These are phyloP conservation scores for Kodamaea derodonti DNA, from an alignment of 1,139 yeast species.

Conservation along the genomic window DNA sequence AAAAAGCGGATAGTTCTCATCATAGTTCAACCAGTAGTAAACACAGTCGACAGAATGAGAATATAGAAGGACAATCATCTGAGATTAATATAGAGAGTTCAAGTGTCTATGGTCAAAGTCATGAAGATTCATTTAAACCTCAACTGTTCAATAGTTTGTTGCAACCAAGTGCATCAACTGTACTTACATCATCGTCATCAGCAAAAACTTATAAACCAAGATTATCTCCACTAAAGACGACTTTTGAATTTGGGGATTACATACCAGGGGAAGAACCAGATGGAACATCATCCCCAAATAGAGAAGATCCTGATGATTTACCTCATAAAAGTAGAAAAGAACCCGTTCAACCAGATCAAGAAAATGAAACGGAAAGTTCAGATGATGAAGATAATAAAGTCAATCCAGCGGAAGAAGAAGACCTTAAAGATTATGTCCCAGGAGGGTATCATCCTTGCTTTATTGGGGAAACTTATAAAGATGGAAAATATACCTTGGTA, in stretches of 20 bases:
- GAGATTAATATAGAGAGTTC: background rate
- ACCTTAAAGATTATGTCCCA: conserved; percentile 31
- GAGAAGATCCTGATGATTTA: background rate
- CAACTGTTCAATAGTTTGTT: conserved; percentile 12
- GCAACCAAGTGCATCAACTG: conserved; percentile 15
- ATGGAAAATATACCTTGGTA: conserved; percentile 31
- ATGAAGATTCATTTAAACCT: conserved; percentile 5
- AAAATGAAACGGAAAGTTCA: conserved; percentile 19
- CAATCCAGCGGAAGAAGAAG: conserved; percentile 40
- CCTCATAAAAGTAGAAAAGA: background rate
- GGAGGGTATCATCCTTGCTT: conserved; percentile 44
- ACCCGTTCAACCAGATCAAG: background rate
- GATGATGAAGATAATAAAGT: conserved; percentile 30
- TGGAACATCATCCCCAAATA: conserved; percentile 5
- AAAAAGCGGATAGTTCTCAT: conserved; percentile 32
- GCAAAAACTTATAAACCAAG: conserved; percentile 34
- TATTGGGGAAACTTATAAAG: conserved; percentile 36
- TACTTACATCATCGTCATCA: conserved; percentile 18
- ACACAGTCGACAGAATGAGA: conserved; percentile 1
- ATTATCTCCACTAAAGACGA: conserved; percentile 35
- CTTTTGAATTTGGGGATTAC: conserved; percentile 17
- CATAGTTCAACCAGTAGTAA: background rate
- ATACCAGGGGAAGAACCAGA: conserved; percentile 1
- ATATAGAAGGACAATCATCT: background rate
- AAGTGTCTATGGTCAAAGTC: too few species aligned